Evolutionary conservation across 768 basidiomycete species (phyloP), one percentile per base, ranked within the genome.

Genomic region (Tulasnella sp.): DNA sequence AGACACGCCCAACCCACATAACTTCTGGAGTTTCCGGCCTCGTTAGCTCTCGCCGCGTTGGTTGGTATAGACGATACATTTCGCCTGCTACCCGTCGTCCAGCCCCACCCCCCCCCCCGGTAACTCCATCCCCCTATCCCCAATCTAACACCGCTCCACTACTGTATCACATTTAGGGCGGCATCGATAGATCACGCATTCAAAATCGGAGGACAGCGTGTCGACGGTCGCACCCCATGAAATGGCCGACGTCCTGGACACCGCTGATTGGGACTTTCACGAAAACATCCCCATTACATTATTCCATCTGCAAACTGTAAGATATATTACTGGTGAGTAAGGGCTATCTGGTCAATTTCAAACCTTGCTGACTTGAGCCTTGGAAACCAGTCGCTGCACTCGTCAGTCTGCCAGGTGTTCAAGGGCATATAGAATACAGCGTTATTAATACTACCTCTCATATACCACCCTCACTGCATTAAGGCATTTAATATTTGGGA

Each of bases 291-390:
- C 24, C 8, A 27, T 24, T 39, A 56, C 44, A 19, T 36, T 76
- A 34, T 24, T 3, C 19, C 75, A 76, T 42, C 44, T 76, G 8
- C 42, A 76, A 24, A 46, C 34, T n/a, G 75, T 76, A 39, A 36
- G 46, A 36, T 76, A 76, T 44, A 76, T 76, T 44, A 56, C 75
- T 3, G 75, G 75, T 76, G 21, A 76, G 40, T 76, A 12, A 44
- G 36, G 27, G 36, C 31, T 46, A n/a, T 8, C 40, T 36, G 21
- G 34, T 3, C 18, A 44, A 44, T 42, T 44, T 44, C 19, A 24
- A n/a, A 8, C 27, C 36, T 52, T 36, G 75, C 42, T 76, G 27
- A 76, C 16, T 44, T 44, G 31, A 44, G 52, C 44, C 21, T 44
- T 14, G 52, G 21, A n/a, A 34, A 10, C 27, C 31, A 76, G 75